Base-by-base conservation (phyloP, 768 basidiomycete species). In the Chalciporus chontae region DNA sequence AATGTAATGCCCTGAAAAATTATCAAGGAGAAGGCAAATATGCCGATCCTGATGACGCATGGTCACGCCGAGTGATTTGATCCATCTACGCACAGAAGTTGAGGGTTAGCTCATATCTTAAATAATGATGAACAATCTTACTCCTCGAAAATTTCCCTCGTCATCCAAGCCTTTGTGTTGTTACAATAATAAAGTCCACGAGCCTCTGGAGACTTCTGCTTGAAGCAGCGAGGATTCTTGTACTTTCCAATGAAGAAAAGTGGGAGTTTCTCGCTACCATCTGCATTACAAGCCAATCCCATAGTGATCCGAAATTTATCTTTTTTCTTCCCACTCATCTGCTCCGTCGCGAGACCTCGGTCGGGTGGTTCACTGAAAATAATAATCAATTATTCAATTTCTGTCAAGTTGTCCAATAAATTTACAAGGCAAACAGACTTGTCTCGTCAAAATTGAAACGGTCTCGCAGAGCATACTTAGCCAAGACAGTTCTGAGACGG, bases 201-300 rank as follows among this genome's bases (percentile, higher is more conserved):
- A 2, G 21, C 5, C 8, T 29, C 2, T n/a, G 31, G 34, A 8
- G 23, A 2, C 0, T 6, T 13, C 2, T 27, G 3, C 8, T 41
- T 36, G 53, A 74, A 75, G 38, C 61, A 63, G 0, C 56, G 60
- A 7, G 73, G 73, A 23, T 63, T 56, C 17, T 54, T 58, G 5
- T 56, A 54, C 43, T 63, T 70, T 11, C 73, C 70, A 57, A 75
- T 75, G 52, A 61, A 68, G 21, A 75, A 46, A 4, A 55, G 36
- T 1, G 51, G 50, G 6, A 69, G 50, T 46, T 69, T 69, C 45
- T 73, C 70, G 29, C 62, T 18, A 64, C 68, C 41, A 15, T 49
- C 42, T 45, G 47, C 47, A 48, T 49, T 53, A 23, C 47, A 53
- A 8, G 45, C 47, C 5, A 61, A 40, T 5, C 39, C 39, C 8